A percentile compares a stretch with the other conserved stretches of the same genome.
Evolutionary conservation across 306 rosid genomes (phyloP).

Genomic region (Fagus crenata): DNA sequence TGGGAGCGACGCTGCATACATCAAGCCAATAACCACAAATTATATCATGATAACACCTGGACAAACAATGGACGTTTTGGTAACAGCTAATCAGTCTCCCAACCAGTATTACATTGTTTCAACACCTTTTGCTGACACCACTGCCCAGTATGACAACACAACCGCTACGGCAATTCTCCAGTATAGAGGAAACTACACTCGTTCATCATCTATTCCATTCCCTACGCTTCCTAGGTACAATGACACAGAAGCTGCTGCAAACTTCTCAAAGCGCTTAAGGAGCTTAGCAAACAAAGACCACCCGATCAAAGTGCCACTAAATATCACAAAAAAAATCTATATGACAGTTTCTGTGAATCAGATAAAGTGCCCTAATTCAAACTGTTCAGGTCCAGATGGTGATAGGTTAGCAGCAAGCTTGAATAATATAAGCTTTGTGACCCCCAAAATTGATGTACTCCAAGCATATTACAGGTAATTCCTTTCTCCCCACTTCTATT

Average conservation of each 20-base stretch:
- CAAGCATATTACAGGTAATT: conserved; percentile 52
- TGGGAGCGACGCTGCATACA: conserved; percentile 23
- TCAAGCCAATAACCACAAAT: conserved; percentile 18
- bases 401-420: conserved; percentile 41
- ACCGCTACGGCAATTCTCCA: conserved; percentile 46
- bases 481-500: neutral
- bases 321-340: conserved; percentile 23
- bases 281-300: conserved; percentile 33
- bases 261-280: conserved; percentile 31
- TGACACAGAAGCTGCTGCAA: conserved; percentile 27
- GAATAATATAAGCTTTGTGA: conserved; percentile 48
- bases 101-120: conserved; percentile 23
- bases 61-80: conserved; percentile 30
- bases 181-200: conserved; percentile 24
- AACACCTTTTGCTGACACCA: conserved; percentile 2
- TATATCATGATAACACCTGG: conserved; percentile 27
- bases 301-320: conserved; percentile 34
- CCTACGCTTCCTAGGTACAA: conserved; percentile 29
- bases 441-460: conserved; percentile 34
- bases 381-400: conserved; percentile 44
- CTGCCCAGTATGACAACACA: conserved; percentile 29
- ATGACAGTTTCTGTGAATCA: conserved; percentile 38
- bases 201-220: conserved; percentile 16
- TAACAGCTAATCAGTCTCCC: conserved; percentile 13
- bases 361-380: conserved; percentile 25